Conservation (phyloP, 2,329 filamentous ascomycete genomes). For the Neofusicoccum laricinum region DNA sequence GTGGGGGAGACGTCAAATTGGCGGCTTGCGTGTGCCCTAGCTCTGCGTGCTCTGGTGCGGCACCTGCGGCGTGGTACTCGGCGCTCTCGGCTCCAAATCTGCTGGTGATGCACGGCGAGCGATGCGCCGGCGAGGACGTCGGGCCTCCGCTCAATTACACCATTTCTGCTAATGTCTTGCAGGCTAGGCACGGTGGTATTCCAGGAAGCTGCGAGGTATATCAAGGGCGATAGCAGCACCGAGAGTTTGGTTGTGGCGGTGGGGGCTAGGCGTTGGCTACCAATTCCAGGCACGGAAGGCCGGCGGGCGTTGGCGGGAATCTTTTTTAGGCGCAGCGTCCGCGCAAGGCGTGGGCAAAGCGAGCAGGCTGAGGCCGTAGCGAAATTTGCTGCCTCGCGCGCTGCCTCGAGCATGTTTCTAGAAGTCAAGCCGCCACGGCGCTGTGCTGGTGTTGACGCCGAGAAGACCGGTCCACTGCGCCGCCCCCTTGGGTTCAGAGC, state of each 20-base stretch:
- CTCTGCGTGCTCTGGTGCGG: background rate
- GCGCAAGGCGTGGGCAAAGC: background rate
- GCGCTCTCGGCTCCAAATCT: background rate
- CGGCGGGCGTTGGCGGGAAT: background rate
- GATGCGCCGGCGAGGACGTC: background rate
- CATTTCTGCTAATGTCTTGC: constrained; percentile 8
- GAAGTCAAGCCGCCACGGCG: background rate
- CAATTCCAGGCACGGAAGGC: background rate
- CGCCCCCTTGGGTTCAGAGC: background rate
- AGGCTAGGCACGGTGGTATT: background rate
- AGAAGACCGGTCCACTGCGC: background rate
- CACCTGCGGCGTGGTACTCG: constrained; percentile 9
- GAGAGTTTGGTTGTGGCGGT: background rate
- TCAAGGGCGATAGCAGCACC: background rate
- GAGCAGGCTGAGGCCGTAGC: constrained; percentile 4
- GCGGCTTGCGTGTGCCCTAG: background rate
- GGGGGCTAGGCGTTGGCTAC: background rate
- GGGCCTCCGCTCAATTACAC: background rate
- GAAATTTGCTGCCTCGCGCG: constrained; percentile 5
- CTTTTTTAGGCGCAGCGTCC: background rate
- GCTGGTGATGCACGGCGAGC: background rate
- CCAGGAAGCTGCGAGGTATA: background rate
- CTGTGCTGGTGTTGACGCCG: background rate
- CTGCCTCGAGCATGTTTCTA: constrained; percentile 6
- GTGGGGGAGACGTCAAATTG: background rate